These are phyloP conservation scores for Macaranga tanarius DNA, from an alignment of 441 rosid genomes.

Conservation along the genomic window DNA sequence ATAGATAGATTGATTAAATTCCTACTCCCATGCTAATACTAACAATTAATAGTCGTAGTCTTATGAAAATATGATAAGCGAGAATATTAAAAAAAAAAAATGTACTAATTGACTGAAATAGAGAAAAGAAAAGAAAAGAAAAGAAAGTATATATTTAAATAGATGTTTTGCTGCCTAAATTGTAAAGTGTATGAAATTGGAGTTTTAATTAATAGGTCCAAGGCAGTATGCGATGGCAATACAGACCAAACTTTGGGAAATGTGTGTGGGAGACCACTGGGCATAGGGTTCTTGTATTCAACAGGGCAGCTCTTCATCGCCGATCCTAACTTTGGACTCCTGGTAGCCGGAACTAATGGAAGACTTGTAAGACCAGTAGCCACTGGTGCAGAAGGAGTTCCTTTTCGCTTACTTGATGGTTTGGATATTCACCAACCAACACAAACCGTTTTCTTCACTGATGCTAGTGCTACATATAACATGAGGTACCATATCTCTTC, in stretches of 20 bases:
- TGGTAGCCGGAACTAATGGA: conserved; percentile 14
- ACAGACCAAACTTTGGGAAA: conserved; percentile 4
- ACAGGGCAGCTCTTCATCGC: conserved; percentile 37
- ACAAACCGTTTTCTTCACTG: conserved; percentile 35
- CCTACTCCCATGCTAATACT: no score
- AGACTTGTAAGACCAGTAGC: not conserved
- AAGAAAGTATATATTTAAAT: no score
- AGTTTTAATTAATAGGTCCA: conserved; percentile 21
- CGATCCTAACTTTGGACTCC: conserved; percentile 38
- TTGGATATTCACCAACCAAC: conserved; percentile 38
- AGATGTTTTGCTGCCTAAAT: no score
- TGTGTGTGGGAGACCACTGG: conserved; percentile 40
- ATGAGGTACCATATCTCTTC: conserved; percentile 7
- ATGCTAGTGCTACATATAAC: conserved; percentile 28
- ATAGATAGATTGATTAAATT: no score
- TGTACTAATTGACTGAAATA: no score
- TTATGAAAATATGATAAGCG: no score
- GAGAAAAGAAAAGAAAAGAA: no score
- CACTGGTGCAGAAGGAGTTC: conserved; percentile 33
- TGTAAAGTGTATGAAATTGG: no score
- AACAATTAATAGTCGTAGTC: no score
- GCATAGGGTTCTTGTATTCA: conserved; percentile 27
- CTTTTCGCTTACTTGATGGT: conserved; percentile 32
- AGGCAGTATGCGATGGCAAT: conserved; percentile 32
- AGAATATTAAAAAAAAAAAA: no score